Evolutionary conservation across 176 grass and related monocot species (phyloP).

Genomic region (Oryza coarctata): DNA sequence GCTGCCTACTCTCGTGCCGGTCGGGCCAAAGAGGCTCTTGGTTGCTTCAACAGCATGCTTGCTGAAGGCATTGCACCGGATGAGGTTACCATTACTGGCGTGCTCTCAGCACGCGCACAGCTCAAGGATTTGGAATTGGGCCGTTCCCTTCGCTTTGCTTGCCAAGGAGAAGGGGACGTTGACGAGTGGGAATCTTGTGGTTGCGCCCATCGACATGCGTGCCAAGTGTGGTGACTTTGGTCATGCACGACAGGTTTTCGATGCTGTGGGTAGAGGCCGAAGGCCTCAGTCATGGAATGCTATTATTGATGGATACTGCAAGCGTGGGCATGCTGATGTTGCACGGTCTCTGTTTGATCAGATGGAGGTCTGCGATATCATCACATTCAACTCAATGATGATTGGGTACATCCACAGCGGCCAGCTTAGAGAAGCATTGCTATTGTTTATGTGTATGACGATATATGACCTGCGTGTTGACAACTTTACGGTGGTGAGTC

Average conservation of each 20-base stretch:
- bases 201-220: constrained; percentile 74
- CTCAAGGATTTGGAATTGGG: constrained; percentile 58
- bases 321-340: constrained; percentile 47
- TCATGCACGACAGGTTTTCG: constrained; percentile 48
- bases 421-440: constrained; percentile 53
- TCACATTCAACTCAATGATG: constrained; percentile 76
- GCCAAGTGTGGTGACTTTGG: constrained; percentile 61
- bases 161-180: constrained; percentile 33
- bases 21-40: constrained; percentile 37
- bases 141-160: constrained; percentile 47
- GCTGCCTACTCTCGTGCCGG: constrained; percentile 44
- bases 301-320: constrained; percentile 69
- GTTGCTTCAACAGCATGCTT: constrained; percentile 59
- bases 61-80: constrained; percentile 35
- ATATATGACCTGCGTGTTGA: not conserved
- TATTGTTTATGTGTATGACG: constrained; percentile 49
- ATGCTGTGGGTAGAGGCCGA: constrained; percentile 37
- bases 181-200: constrained; percentile 46
- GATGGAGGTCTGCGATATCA: constrained; percentile 48
- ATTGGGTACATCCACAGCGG: constrained; percentile 67
- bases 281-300: constrained; percentile 64
- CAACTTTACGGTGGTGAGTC: constrained; percentile 50
- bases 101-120: constrained; percentile 47
- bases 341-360: constrained; percentile 58
- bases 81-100: constrained; percentile 42